phyloP scores from a whole-genome alignment of 2,329 filamentous ascomycete genomes.

The Eutypella sp. region DNA sequence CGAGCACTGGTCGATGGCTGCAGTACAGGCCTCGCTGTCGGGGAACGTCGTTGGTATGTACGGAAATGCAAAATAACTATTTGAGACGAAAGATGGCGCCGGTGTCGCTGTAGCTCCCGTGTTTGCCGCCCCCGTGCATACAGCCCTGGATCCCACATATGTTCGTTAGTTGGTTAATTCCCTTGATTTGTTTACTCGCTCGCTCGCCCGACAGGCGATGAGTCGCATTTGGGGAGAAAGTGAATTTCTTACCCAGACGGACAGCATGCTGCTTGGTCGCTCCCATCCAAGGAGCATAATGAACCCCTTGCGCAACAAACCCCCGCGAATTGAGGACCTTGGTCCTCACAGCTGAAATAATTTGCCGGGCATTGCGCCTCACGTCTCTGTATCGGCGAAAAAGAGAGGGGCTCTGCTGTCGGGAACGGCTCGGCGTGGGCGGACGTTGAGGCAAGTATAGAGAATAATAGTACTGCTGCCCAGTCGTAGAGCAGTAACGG shows the following conservation, averaged over 20 bases:
- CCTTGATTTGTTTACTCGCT: no score
- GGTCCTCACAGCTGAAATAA: conserved; percentile 46
- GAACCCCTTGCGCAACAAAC: conserved; percentile 50
- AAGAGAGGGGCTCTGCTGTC: conserved; percentile 20
- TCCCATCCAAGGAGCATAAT: conserved; percentile 43
- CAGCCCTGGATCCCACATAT: conserved; percentile 32
- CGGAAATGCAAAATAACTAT: conserved; percentile 57
- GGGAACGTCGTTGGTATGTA: conserved; percentile 49
- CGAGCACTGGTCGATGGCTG: conserved; percentile 47
- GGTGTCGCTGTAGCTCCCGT: conserved; percentile 29
- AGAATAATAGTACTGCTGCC: not conserved
- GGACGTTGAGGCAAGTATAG: not conserved
- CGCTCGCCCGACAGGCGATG: no score
- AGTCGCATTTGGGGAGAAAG: conserved; percentile 2
- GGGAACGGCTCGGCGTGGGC: conserved; percentile 17
- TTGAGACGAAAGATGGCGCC: conserved; percentile 46
- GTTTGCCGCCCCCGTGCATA: conserved; percentile 52
- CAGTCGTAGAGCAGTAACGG: not conserved
- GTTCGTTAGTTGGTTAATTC: not conserved
- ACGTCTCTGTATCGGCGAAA: conserved; percentile 20
- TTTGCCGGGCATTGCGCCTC: conserved; percentile 39
- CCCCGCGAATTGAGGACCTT: conserved; percentile 41
- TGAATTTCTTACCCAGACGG: conserved; percentile 41
- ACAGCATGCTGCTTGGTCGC: conserved; percentile 49
- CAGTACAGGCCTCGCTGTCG: conserved; percentile 46